A percentile compares a stretch with the other conserved stretches of the same genome.
phyloP scores from a whole-genome alignment of 2,329 filamentous ascomycete genomes.

The Arthroderma sp. region DNA sequence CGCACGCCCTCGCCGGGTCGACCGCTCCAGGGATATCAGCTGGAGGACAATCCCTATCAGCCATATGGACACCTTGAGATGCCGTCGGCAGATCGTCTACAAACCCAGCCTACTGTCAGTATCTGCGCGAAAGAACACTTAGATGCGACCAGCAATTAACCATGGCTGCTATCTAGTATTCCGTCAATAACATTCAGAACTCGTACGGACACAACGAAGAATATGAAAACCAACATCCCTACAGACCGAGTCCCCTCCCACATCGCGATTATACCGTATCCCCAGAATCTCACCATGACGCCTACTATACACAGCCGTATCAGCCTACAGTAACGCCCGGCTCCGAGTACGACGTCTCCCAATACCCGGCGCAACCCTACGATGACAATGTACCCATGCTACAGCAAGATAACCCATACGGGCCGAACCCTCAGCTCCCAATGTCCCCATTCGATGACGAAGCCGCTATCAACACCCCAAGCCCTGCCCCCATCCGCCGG shows the following conservation, averaged over 20 bases:
- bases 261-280: conserved; percentile 60
- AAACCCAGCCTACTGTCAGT: conserved; percentile 73
- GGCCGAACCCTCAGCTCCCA: conserved; percentile 39
- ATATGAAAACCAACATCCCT: conserved; percentile 41
- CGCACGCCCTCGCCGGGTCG: conserved; percentile 67
- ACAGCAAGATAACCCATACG: conserved; percentile 44
- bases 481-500: conserved; percentile 56
- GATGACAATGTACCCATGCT: conserved; percentile 70
- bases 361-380: conserved; percentile 39
- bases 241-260: conserved; percentile 35
- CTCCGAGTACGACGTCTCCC: conserved; percentile 42
- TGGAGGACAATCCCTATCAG: conserved; percentile 63
- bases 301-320: conserved; percentile 75
- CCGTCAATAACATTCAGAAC: conserved; percentile 53
- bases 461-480: conserved; percentile 28
- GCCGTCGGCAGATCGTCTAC: conserved; percentile 60
- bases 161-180: conserved; percentile 39
- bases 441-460: conserved; percentile 33
- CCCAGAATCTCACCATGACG: conserved; percentile 75
- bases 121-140: background rate
- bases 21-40: conserved; percentile 63
- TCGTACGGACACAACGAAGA: conserved; percentile 51
- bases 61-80: conserved; percentile 51
- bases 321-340: conserved; percentile 47
- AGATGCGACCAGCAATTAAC: background rate